phyloP scores from a whole-genome alignment of 192 early-diverging fungal species.

The Rhizoclosmatium globosum region DNA sequence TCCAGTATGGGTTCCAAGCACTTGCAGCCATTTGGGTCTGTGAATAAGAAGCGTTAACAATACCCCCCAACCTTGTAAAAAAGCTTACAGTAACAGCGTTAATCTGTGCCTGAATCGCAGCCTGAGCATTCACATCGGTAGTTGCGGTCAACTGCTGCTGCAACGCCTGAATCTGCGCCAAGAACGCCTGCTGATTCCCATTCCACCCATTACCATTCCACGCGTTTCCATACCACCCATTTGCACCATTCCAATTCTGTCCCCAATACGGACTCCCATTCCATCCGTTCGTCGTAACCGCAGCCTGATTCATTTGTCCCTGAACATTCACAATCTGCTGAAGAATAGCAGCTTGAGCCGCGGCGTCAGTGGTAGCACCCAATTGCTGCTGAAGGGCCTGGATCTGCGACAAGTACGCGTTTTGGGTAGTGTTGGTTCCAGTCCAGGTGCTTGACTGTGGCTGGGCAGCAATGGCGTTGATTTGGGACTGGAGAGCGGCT shows the following conservation, averaged over 20 bases:
- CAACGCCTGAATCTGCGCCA: slow-evolving; percentile 10
- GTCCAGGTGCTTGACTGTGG: background rate
- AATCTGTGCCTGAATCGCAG: background rate
- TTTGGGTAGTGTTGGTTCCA: background rate
- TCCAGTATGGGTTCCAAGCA: background rate
- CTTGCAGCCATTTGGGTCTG: background rate
- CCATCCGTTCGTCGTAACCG: background rate
- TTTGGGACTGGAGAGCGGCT: background rate
- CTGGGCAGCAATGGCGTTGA: background rate
- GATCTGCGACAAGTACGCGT: slow-evolving; percentile 11
- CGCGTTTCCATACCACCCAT: background rate
- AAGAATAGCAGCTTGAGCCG: background rate
- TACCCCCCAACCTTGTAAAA: too few relatives aligned
- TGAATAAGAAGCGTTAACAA: too few relatives aligned
- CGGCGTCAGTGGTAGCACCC: background rate
- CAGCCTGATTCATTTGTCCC: background rate
- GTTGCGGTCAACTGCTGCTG: background rate
- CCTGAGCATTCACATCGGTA: background rate
- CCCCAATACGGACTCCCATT: background rate
- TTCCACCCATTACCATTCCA: background rate
- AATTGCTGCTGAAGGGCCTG: slow-evolving; percentile 13
- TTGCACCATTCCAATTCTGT: background rate
- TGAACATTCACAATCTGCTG: slow-evolving; percentile 3
- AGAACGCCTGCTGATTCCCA: background rate
- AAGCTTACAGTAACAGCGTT: background rate